Conservation (phyloP, 78 protist genomes). For the Neovahlkampfia damariscottae region DNA sequence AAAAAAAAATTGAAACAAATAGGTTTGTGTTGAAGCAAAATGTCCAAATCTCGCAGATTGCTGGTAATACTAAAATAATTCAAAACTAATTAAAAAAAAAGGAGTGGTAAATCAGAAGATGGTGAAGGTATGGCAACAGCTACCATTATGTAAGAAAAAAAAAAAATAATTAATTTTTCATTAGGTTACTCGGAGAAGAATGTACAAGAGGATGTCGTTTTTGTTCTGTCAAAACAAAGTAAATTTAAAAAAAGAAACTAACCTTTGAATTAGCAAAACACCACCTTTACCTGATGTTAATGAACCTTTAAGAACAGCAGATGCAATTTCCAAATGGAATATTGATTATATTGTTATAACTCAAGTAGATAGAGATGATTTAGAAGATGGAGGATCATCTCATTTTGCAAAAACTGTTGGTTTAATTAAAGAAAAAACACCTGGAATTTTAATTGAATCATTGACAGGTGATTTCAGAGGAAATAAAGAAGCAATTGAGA, state of each 20-base stretch:
- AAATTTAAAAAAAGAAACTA: background rate
- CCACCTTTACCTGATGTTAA: slow-evolving; percentile 74
- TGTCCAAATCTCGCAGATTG: slow-evolving; percentile 83
- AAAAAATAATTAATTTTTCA: slow-evolving; percentile 9
- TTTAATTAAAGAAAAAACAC: slow-evolving; percentile 33
- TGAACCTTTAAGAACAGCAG: slow-evolving; percentile 66
- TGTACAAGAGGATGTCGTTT: slow-evolving; percentile 88
- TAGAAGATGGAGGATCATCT: slow-evolving; percentile 63
- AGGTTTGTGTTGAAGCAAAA: slow-evolving; percentile 75
- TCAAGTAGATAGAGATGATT: slow-evolving; percentile 80
- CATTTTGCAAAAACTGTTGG: slow-evolving; percentile 60
- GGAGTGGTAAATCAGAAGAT: slow-evolving; percentile 25
- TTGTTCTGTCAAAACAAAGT: slow-evolving; percentile 70
- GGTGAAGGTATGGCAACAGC: slow-evolving; percentile 63
- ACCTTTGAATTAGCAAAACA: no score
- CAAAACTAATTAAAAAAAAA: no score
- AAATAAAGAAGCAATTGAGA: slow-evolving; percentile 2
- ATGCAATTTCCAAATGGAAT: slow-evolving; percentile 58
- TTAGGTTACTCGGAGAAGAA: slow-evolving; percentile 78
- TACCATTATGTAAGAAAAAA: no score
- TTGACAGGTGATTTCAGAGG: slow-evolving; percentile 69
- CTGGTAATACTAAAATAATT: no score
- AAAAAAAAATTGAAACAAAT: no score
- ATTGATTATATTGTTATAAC: slow-evolving; percentile 82
- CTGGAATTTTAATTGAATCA: slow-evolving; percentile 51